phyloP scores from a whole-genome alignment of 768 basidiomycete genomes.

The Lyophyllum shimeji region DNA sequence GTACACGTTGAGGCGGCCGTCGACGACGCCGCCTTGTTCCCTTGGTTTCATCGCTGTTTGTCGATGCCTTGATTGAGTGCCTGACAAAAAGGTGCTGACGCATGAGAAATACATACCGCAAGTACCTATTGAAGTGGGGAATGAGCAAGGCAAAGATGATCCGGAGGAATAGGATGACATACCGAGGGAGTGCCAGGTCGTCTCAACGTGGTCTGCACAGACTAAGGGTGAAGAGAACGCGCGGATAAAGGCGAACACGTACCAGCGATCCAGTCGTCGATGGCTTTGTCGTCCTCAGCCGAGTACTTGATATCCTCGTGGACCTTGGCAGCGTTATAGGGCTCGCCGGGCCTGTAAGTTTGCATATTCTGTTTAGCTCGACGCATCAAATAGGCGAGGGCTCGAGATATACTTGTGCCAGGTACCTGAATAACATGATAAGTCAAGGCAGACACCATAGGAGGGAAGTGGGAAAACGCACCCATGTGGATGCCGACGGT shows the following conservation, averaged over 20 bases:
- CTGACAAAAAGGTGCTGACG: not conserved
- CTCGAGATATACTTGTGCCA: conserved; percentile 44
- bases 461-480: conserved; percentile 16
- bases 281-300: conserved; percentile 67
- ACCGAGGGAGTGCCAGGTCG: conserved; percentile 75
- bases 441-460: not conserved
- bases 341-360: conserved; percentile 44
- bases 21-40: conserved; percentile 65
- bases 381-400: not conserved
- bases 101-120: conserved; percentile 35
- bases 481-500: conserved; percentile 77
- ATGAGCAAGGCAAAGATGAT: not conserved
- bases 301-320: conserved; percentile 67
- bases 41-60: conserved; percentile 65
- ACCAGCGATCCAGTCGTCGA: conserved; percentile 67
- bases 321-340: conserved; percentile 53
- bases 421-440: conserved; percentile 31
- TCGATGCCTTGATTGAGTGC: not conserved
- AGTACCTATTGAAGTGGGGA: conserved; percentile 28
- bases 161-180: conserved; percentile 13
- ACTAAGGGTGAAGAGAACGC: not conserved
- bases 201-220: conserved; percentile 64
- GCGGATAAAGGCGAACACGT: conserved; percentile 7
- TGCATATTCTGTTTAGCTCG: not conserved
- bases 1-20: conserved; percentile 60